phyloP scores from a whole-genome alignment of 129 eudicot genomes.

The Cynara cardunculus region DNA sequence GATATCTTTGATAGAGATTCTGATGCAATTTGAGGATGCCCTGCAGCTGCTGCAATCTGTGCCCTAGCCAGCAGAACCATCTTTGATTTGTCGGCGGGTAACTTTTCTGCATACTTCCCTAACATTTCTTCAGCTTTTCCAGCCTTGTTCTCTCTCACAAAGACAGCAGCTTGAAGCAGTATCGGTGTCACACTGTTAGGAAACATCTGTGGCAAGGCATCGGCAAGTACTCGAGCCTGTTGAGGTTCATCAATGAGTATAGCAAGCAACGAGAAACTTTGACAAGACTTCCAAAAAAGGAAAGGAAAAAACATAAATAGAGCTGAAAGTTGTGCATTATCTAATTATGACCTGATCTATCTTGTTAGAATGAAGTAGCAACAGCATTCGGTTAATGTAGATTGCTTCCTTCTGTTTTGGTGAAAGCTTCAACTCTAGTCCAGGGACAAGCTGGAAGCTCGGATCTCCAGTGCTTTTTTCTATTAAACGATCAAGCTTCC shows the following conservation, averaged over 20 bases:
- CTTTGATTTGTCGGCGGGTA: slow-evolving; percentile 57
- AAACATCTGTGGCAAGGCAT: slow-evolving; percentile 67
- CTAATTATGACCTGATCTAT: slow-evolving; percentile 66
- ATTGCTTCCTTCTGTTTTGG: slow-evolving; percentile 79
- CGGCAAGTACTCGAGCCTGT: slow-evolving; percentile 86
- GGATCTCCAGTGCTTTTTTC: slow-evolving; percentile 55
- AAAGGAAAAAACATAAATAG: neutral
- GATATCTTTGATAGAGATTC: slow-evolving; percentile 64
- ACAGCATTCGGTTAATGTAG: slow-evolving; percentile 59
- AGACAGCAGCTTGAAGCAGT: slow-evolving; percentile 90
- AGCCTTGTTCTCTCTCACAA: slow-evolving; percentile 81
- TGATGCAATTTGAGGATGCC: slow-evolving; percentile 83
- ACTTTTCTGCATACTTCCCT: slow-evolving; percentile 56
- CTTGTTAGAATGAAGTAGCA: slow-evolving; percentile 93
- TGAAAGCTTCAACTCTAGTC: slow-evolving; percentile 75
- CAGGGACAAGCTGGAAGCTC: slow-evolving; percentile 61
- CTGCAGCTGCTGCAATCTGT: slow-evolving; percentile 86
- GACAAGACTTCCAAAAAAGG: neutral
- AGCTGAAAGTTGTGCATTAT: neutral
- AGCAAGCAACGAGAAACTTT: neutral
- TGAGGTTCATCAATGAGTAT: slow-evolving; percentile 5
- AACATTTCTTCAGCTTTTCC: slow-evolving; percentile 84
- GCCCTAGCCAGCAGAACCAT: slow-evolving; percentile 69
- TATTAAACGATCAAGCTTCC: slow-evolving; percentile 79
- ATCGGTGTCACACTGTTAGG: slow-evolving; percentile 65